phyloP scores from a whole-genome alignment of 805 yeast genomes.

The Barnettozyma pratensis region DNA sequence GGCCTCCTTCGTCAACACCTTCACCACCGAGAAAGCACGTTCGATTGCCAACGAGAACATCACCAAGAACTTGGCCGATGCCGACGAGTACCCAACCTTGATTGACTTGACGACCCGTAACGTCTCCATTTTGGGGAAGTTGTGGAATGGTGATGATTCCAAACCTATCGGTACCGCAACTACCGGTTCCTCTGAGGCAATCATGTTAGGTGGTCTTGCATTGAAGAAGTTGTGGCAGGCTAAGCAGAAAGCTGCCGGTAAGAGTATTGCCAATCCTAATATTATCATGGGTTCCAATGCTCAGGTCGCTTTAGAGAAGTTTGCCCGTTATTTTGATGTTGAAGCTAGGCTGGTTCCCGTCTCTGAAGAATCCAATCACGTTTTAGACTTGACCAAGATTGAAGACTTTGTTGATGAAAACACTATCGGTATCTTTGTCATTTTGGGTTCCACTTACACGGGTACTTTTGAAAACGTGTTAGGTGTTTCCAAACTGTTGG shows the following conservation, averaged over 20 bases:
- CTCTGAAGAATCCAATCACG: constrained; percentile 50
- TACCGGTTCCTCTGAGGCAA: constrained; percentile 92
- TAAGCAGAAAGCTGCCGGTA: constrained; percentile 52
- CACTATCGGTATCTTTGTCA: constrained; percentile 87
- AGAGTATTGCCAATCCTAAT: constrained; percentile 63
- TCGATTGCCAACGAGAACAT: constrained; percentile 62
- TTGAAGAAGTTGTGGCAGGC: constrained; percentile 88
- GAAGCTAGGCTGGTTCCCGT: constrained; percentile 76
- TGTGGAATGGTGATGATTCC: constrained; percentile 69
- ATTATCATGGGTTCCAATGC: constrained; percentile 90
- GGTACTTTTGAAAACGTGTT: constrained; percentile 85
- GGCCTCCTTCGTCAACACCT: constrained; percentile 87
- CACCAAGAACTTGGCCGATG: constrained; percentile 86
- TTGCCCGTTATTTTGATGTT: constrained; percentile 91
- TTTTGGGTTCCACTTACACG: constrained; percentile 87
- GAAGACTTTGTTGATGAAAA: constrained; percentile 75
- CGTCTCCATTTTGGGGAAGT: constrained; percentile 67
- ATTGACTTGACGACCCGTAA: constrained; percentile 78
- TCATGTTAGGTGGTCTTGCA: constrained; percentile 90
- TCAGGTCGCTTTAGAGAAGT: constrained; percentile 91
- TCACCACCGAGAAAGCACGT: constrained; percentile 46
- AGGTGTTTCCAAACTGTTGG: constrained; percentile 56
- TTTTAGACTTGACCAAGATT: constrained; percentile 57
- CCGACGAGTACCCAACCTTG: constrained; percentile 88
- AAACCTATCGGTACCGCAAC: constrained; percentile 81